Evolutionary conservation across 2,329 filamentous ascomycete genomes (phyloP).

Genomic region (Hypoxylon sp.): DNA sequence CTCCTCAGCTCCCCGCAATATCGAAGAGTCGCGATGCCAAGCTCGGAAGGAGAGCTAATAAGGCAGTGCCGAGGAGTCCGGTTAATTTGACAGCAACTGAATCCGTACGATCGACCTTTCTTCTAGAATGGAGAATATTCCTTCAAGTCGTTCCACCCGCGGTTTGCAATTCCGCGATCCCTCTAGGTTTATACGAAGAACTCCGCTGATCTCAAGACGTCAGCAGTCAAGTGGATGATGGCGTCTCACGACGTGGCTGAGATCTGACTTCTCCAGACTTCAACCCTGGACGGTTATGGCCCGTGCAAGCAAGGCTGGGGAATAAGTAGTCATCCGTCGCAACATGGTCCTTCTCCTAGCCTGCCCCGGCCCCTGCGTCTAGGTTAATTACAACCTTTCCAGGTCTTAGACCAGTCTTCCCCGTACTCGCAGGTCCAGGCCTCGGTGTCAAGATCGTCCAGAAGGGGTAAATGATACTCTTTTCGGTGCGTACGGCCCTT

Average conservation of each 20-base stretch:
- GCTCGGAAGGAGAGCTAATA: constrained; percentile 25
- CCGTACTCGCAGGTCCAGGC: constrained; percentile 1
- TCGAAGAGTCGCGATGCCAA: constrained; percentile 21
- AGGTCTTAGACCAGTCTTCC: constrained; percentile 7
- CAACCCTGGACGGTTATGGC: neutral
- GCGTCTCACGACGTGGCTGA: constrained; percentile 12
- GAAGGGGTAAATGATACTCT: constrained; percentile 24
- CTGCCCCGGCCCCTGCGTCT: constrained; percentile 1
- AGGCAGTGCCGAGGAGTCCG: constrained; percentile 19
- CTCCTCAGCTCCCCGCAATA: constrained; percentile 16
- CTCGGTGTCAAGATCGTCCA: constrained; percentile 5
- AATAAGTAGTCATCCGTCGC: constrained; percentile 14
- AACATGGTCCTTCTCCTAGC: constrained; percentile 16
- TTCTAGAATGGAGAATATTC: constrained; percentile 18
- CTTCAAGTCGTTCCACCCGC: neutral
- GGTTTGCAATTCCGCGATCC: neutral
- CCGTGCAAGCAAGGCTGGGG: neutral
- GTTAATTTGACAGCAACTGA: constrained; percentile 27
- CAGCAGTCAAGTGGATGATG: constrained; percentile 15
- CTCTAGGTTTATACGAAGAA: constrained; percentile 17
- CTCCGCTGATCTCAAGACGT: constrained; percentile 19
- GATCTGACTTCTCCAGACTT: constrained; percentile 3
- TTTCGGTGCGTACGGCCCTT: constrained; percentile 11
- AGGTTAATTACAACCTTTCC: constrained; percentile 16
- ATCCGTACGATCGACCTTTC: neutral